Evolutionary conservation across 2,329 filamentous ascomycete genomes (phyloP).

Genomic region (Monilinia vaccinii-corymbosi): DNA sequence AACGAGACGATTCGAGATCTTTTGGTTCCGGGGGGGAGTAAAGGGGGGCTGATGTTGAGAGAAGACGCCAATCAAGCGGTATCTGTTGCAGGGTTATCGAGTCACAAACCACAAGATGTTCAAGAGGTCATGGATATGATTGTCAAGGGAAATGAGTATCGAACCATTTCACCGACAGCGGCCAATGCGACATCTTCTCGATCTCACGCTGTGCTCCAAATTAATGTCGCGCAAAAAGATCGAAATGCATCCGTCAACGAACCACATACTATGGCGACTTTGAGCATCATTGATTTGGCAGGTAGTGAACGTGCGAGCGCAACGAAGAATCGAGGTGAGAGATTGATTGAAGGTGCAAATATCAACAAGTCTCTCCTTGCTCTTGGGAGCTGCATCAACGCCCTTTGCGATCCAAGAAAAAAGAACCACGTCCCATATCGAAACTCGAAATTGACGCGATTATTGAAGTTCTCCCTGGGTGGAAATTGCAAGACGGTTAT

Average conservation of each 20-base stretch:
- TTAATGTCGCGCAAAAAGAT: slow-evolving; percentile 92
- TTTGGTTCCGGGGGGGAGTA: slow-evolving; percentile 70
- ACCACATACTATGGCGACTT: slow-evolving; percentile 93
- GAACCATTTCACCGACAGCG: slow-evolving; percentile 93
- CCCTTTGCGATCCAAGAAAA: slow-evolving; percentile 85
- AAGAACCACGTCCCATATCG: slow-evolving; percentile 92
- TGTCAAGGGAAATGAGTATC: slow-evolving; percentile 83
- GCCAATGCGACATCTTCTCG: slow-evolving; percentile 96
- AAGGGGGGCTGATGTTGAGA: slow-evolving; percentile 78
- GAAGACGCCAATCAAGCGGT: slow-evolving; percentile 93
- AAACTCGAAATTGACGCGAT: slow-evolving; percentile 91
- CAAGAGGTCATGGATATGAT: slow-evolving; percentile 99
- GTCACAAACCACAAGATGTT: slow-evolving; percentile 82
- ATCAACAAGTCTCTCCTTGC: slow-evolving; percentile 98
- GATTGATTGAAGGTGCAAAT: slow-evolving; percentile 88
- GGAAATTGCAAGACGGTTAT: slow-evolving; percentile 99
- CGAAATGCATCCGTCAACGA: slow-evolving; percentile 87
- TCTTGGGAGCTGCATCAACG: slow-evolving; percentile 95
- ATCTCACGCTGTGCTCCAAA: slow-evolving; percentile 93
- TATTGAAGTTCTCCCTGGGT: slow-evolving; percentile 93
- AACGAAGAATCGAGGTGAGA: slow-evolving; percentile 90
- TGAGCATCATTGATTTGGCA: slow-evolving; percentile 96
- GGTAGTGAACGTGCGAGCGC: slow-evolving; percentile 93
- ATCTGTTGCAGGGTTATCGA: slow-evolving; percentile 82
- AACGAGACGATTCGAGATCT: slow-evolving; percentile 97